Conservation (phyloP, 768 basidiomycete genomes). For the Podaxis sp. region DNA sequence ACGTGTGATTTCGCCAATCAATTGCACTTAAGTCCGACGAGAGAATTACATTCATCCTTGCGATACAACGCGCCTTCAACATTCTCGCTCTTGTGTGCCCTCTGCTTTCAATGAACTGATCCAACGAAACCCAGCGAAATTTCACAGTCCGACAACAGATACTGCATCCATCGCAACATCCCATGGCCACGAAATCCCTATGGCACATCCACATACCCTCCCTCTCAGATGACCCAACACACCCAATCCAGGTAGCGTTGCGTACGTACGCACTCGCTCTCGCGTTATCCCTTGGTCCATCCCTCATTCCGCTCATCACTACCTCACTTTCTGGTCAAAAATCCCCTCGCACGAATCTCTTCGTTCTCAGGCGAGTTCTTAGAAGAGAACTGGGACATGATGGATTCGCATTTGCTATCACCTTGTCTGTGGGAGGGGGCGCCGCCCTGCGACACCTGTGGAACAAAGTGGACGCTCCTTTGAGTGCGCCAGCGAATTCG, state of each 20-base stretch:
- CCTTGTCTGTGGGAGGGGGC: conserved; percentile 62
- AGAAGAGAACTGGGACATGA: conserved; percentile 52
- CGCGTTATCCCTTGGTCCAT: conserved; percentile 64
- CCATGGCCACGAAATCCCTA: conserved; percentile 1
- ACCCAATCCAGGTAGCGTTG: conserved; percentile 54
- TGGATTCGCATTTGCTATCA: conserved; percentile 69
- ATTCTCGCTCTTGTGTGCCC: too few species aligned
- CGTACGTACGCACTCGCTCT: conserved; percentile 66
- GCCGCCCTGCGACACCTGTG: conserved; percentile 46
- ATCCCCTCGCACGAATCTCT: conserved; percentile 18
- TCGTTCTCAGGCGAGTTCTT: conserved; percentile 35
- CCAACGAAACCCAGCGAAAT: background rate
- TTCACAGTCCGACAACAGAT: background rate
- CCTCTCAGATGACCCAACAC: conserved; percentile 34
- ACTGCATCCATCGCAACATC: background rate
- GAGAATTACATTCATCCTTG: background rate
- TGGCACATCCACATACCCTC: conserved; percentile 20
- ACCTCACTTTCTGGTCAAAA: conserved; percentile 13
- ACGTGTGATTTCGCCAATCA: background rate
- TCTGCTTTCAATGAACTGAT: background rate
- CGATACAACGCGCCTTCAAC: background rate
- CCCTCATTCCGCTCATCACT: conserved; percentile 49
- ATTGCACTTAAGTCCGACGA: background rate
- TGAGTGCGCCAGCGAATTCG: background rate
- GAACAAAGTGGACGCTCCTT: conserved; percentile 14